These are phyloP conservation scores for Komagataella phaffii DNA, from an alignment of 805 yeast species.

Conservation along the genomic window DNA sequence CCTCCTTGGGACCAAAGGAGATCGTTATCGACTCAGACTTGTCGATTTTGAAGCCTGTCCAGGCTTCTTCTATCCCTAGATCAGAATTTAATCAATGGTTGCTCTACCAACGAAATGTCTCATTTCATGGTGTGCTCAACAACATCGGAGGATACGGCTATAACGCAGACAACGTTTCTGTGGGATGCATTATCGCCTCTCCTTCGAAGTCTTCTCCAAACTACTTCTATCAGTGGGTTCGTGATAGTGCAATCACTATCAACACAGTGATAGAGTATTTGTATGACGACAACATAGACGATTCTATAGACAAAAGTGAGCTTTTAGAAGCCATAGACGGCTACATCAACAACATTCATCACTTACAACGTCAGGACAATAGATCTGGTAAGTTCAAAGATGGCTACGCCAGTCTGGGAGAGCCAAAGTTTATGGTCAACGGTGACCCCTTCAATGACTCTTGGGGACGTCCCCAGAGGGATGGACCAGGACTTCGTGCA, in stretches of 20 bases:
- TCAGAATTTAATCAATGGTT: constrained; percentile 37
- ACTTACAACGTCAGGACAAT: constrained; percentile 54
- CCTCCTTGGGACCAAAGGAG: not conserved
- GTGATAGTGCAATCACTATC: constrained; percentile 80
- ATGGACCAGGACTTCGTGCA: constrained; percentile 82
- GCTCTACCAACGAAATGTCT: constrained; percentile 21
- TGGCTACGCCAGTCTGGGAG: constrained; percentile 55
- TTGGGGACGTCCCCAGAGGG: constrained; percentile 96
- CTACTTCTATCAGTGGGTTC: constrained; percentile 81
- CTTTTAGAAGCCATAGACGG: constrained; percentile 27
- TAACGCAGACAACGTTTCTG: constrained; percentile 22
- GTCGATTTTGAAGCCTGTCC: not conserved
- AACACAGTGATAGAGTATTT: constrained; percentile 46
- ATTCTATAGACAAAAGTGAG: constrained; percentile 8
- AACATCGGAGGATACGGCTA: constrained; percentile 39
- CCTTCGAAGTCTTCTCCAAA: constrained; percentile 64
- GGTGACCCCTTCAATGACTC: constrained; percentile 43
- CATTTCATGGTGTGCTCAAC: constrained; percentile 32
- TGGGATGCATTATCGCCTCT: constrained; percentile 76
- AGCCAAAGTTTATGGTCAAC: constrained; percentile 73
- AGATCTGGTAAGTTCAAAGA: constrained; percentile 49
- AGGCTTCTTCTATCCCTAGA: constrained; percentile 9
- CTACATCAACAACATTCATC: constrained; percentile 45
- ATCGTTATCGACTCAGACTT: not conserved
- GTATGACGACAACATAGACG: constrained; percentile 23